Conservation (phyloP, 202 grass and related monocot genomes). For the Elaeis oleifera region DNA sequence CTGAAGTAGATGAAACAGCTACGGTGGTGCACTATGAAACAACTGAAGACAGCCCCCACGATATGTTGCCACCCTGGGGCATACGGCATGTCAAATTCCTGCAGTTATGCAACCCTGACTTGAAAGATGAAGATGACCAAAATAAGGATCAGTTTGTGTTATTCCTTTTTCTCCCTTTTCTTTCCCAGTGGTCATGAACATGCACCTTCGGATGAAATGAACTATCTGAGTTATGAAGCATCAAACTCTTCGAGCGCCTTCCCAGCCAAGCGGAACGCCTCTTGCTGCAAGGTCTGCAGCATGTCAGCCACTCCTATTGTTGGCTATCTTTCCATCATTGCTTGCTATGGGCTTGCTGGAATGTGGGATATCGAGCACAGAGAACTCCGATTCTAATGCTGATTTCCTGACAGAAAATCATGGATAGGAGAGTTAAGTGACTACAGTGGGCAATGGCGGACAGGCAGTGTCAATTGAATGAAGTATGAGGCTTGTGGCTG, state of each 20-base stretch:
- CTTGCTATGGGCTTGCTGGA: not conserved
- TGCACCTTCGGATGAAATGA: slow-evolving; percentile 3
- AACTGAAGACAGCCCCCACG: slow-evolving; percentile 46
- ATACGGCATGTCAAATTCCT: slow-evolving; percentile 42
- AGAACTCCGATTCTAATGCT: not conserved
- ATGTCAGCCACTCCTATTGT: slow-evolving; percentile 7
- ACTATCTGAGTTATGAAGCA: slow-evolving; percentile 8
- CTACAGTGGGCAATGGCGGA: too few species aligned
- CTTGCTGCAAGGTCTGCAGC: slow-evolving; percentile 4
- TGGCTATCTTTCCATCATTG: slow-evolving; percentile 5
- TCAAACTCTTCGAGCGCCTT: slow-evolving; percentile 9
- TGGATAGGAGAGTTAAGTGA: too few species aligned
- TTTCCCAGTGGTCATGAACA: too few species aligned
- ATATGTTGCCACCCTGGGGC: slow-evolving; percentile 46
- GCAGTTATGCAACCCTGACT: not conserved
- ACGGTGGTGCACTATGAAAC: slow-evolving; percentile 36
- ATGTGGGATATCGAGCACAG: not conserved
- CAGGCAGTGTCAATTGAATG: too few species aligned
- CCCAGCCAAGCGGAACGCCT: not conserved
- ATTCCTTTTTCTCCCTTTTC: too few species aligned
- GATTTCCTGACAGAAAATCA: too few species aligned
- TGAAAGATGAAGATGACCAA: not conserved
- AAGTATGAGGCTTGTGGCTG: too few species aligned
- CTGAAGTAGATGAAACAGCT: slow-evolving; percentile 56
- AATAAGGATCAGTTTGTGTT: not conserved